These are phyloP conservation scores for Flaveria robusta DNA, from an alignment of 129 eudicot genomes.

Conservation along the genomic window DNA sequence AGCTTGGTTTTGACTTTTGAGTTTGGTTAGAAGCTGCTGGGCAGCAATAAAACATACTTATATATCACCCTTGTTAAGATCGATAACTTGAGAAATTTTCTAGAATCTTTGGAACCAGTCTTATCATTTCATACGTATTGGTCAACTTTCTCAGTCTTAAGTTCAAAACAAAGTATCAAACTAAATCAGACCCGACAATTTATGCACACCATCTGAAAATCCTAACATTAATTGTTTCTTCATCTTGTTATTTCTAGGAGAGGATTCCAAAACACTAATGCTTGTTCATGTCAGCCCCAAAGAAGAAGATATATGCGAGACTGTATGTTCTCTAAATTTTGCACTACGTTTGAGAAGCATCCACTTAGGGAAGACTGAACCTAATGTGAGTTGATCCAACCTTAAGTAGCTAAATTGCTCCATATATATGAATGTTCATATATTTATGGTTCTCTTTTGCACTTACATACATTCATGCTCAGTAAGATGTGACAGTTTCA, in stretches of 20 bases:
- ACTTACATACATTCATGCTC: background rate
- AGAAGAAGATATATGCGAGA: slow-evolving; percentile 77
- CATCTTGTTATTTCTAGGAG: slow-evolving; percentile 46
- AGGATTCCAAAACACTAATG: slow-evolving; percentile 71
- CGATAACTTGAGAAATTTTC: slow-evolving; percentile 4
- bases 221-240: slow-evolving; percentile 1
- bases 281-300: slow-evolving; percentile 67
- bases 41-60: too few species aligned
- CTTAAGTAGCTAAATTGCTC: background rate
- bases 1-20: too few species aligned
- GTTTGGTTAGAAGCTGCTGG: too few species aligned
- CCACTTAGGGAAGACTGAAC: slow-evolving; percentile 43
- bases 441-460: background rate
- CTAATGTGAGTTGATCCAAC: slow-evolving; percentile 38
- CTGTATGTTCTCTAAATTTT: slow-evolving; percentile 61
- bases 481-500: slow-evolving; percentile 5
- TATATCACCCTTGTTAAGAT: background rate
- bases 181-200: background rate
- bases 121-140: background rate
- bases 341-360: slow-evolving; percentile 47
- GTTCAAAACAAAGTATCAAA: background rate
- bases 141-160: background rate
- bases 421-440: background rate
- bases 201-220: background rate
- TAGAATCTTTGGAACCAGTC: background rate